Percentiles rank a stretch among this genome's conserved stretches.
Evolutionary conservation across 345 rosid species (phyloP).

Genomic region (Clausena lansium): DNA sequence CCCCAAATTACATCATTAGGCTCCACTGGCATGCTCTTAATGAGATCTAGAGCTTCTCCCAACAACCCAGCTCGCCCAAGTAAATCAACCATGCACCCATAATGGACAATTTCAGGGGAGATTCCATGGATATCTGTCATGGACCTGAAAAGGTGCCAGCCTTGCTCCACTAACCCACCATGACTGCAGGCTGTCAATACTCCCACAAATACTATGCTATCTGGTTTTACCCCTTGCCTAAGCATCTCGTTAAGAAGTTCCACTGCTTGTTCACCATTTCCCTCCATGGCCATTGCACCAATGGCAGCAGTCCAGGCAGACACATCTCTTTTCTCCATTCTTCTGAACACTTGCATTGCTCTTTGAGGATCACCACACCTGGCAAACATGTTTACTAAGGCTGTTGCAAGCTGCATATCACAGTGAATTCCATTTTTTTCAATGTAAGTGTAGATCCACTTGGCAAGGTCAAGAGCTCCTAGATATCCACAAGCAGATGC

Average conservation of each 20-base stretch:
- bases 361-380: conserved; percentile 60
- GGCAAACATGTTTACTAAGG: conserved; percentile 65
- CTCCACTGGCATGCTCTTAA: conserved; percentile 51
- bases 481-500: conserved; percentile 65
- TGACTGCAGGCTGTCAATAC: conserved; percentile 64
- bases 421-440: conserved; percentile 33
- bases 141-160: conserved; percentile 47
- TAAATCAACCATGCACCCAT: conserved; percentile 74
- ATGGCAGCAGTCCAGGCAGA: conserved; percentile 78
- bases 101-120: conserved; percentile 51
- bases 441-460: conserved; percentile 51
- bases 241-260: conserved; percentile 55
- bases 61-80: conserved; percentile 66
- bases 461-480: conserved; percentile 62
- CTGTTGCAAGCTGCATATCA: conserved; percentile 55
- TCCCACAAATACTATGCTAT: conserved; percentile 45
- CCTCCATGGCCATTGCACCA: conserved; percentile 57
- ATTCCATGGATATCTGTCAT: conserved; percentile 52
- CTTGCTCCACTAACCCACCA: conserved; percentile 56
- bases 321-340: conserved; percentile 52
- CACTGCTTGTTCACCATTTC: conserved; percentile 44
- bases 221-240: conserved; percentile 51
- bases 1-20: conserved; percentile 73
- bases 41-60: conserved; percentile 49
- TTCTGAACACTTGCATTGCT: conserved; percentile 48